Evolutionary conservation across 768 basidiomycete genomes (phyloP).

Genomic region (Cantharellus cinnabarinus): DNA sequence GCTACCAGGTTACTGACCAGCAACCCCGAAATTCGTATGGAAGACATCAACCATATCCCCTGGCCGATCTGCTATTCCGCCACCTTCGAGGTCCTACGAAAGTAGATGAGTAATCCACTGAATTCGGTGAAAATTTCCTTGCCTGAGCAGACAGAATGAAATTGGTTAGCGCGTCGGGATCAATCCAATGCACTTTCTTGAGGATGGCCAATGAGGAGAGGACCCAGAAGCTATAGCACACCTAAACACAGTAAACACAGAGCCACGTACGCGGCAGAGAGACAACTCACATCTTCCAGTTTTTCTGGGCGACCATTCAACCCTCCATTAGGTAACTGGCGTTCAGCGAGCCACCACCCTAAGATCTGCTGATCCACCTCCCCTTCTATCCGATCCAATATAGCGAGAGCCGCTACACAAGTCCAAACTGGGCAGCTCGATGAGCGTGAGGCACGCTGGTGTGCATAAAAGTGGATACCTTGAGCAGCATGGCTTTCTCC

Average conservation of each 20-base stretch:
- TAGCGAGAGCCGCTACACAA: conserved; percentile 70
- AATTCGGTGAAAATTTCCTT: conserved; percentile 9
- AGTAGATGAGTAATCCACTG: background rate
- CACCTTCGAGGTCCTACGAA: conserved; percentile 61
- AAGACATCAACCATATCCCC: conserved; percentile 95
- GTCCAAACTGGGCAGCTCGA: conserved; percentile 45
- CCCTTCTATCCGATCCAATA: conserved; percentile 62
- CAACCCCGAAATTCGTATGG: conserved; percentile 83
- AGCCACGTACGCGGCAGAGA: background rate
- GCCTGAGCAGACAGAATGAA: conserved; percentile 88
- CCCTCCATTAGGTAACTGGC: conserved; percentile 84
- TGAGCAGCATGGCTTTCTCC: conserved; percentile 88
- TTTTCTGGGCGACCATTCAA: conserved; percentile 97
- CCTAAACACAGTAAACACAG: conserved; percentile 25
- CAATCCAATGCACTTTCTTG: conserved; percentile 69
- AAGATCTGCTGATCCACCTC: conserved; percentile 55
- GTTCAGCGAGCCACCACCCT: conserved; percentile 84
- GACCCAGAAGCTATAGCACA: conserved; percentile 97
- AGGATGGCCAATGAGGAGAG: conserved; percentile 75
- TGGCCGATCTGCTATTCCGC: conserved; percentile 86
- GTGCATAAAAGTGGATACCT: conserved; percentile 27
- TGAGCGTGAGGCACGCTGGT: background rate
- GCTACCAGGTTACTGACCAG: conserved; percentile 28
- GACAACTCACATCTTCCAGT: conserved; percentile 62
- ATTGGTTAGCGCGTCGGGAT: conserved; percentile 45